Conservation (phyloP, 2,329 filamentous ascomycete genomes). For the Alternaria hordeiaustralica region DNA sequence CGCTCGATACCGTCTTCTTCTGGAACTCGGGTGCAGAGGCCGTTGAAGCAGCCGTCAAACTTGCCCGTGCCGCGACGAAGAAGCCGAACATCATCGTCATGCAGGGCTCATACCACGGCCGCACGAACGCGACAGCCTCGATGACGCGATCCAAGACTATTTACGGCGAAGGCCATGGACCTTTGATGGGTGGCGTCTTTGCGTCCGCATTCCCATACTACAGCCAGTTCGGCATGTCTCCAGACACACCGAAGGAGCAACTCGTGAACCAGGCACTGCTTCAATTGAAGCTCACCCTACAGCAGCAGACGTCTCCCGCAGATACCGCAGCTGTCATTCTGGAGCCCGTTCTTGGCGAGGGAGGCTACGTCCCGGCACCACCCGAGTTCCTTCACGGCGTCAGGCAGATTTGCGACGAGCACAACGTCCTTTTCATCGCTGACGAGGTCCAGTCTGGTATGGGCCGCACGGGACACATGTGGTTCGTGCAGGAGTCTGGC, state of each 20-base stretch:
- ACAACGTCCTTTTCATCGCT: conserved; percentile 52
- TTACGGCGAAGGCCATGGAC: conserved; percentile 39
- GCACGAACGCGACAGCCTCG: conserved; percentile 37
- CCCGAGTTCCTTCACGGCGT: conserved; percentile 43
- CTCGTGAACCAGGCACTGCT: conserved; percentile 34
- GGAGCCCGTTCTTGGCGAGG: conserved; percentile 38
- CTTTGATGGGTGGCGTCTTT: conserved; percentile 40
- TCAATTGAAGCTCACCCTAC: conserved; percentile 34
- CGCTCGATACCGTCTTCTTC: conserved; percentile 37
- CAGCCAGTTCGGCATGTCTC: conserved; percentile 32
- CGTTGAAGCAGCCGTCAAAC: conserved; percentile 38
- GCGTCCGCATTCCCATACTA: conserved; percentile 40
- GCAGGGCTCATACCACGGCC: conserved; percentile 41
- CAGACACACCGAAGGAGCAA: conserved; percentile 33
- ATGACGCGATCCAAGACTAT: conserved; percentile 42
- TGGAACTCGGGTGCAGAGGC: conserved; percentile 43
- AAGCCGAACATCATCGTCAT: conserved; percentile 43
- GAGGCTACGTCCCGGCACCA: conserved; percentile 39
- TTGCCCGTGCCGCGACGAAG: conserved; percentile 38
- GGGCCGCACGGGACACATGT: conserved; percentile 54
- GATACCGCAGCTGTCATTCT: conserved; percentile 40
- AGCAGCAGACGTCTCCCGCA: conserved; percentile 35
- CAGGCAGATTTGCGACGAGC: conserved; percentile 52
- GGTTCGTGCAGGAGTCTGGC: conserved; percentile 52
- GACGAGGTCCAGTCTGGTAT: conserved; percentile 56